Conservation (phyloP, 306 rosid genomes). For the Luffa aegyptiaca region DNA sequence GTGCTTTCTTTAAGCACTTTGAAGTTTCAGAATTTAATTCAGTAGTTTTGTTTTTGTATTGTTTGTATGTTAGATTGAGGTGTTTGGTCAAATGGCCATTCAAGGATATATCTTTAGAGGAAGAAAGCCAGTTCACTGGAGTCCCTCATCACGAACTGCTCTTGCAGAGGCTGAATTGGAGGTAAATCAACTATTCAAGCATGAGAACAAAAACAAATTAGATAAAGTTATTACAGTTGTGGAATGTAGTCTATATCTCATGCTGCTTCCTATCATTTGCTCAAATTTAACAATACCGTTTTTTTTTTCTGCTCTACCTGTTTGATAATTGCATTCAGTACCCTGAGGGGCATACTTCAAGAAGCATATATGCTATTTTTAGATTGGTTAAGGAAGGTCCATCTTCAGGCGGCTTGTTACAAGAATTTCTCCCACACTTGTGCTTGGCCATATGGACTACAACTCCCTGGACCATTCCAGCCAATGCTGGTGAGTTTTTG, state of each 20-base stretch:
- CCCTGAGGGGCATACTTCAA: constrained; percentile 88
- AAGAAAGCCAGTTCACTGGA: constrained; percentile 99
- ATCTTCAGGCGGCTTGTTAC: constrained; percentile 34
- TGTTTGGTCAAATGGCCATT: constrained; percentile 94
- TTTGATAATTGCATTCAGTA: constrained; percentile 45
- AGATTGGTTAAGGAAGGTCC: constrained; percentile 52
- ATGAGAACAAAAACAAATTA: not conserved
- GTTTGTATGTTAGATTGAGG: constrained; percentile 58
- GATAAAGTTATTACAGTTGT: not conserved
- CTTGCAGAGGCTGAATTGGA: constrained; percentile 99
- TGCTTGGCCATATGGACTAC: constrained; percentile 94
- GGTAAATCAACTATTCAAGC: constrained; percentile 34
- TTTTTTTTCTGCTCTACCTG: not conserved
- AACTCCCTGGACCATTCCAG: constrained; percentile 98
- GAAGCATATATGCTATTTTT: constrained; percentile 78
- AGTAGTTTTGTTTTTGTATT: not conserved
- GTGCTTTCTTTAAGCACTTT: constrained; percentile 8
- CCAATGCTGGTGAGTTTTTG: constrained; percentile 76
- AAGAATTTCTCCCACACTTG: constrained; percentile 66
- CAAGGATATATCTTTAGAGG: constrained; percentile 91
- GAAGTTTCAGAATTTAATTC: not conserved
- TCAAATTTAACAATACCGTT: not conserved
- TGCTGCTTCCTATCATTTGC: constrained; percentile 3
- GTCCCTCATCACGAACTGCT: constrained; percentile 96
- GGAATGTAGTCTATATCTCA: not conserved